Base-by-base conservation (phyloP, 2,329 filamentous ascomycete species). In the Aspergillus sclerotialis region DNA sequence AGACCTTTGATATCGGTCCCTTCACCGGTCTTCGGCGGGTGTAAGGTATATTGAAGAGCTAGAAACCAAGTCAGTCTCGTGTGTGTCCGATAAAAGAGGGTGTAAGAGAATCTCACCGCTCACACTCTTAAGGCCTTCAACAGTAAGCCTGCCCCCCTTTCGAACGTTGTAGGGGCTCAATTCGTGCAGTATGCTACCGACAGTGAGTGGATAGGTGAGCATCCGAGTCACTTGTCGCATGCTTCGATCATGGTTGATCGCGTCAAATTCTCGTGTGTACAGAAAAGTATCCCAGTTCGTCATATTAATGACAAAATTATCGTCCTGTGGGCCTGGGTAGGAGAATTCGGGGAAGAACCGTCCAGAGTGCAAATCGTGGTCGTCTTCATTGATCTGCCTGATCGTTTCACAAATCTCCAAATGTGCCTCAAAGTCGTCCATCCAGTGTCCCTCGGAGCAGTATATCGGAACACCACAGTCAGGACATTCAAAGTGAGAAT, bases 271-370 rank as follows among this genome's bases (percentile, higher is more conserved):
- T 52, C 92, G 75, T 3, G 88, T 93, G 58, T 94, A 98, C 55
- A 98, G 70, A 50, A 93, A 86, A 0, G 92, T 96, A 61, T 98
- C 92, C 92, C 92, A 98, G 61, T 93, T 98, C 28, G 84, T 94
- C 84, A 98, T 89, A 64, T 98, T 98, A 46, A 95, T 78, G 46
- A 92, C 73, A 21, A 88, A 85, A 59, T 95, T 90, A 45, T 95
- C 89, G 58, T 95, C 80, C 65, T 95, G 89, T 35, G 81, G 73
- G 10, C 83, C 85, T 0, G 92, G 88, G 55, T 94, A 94, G 42
- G 89, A 80, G 54, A 94, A 96, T 61, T 98, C 93, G 10, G 84
- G 82, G 63, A 98, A 98, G 61, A 87, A 83, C 17, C 92, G 77
- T 3, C 92, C 92, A 12, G 87, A 94, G 32, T 84, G 75, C 46